These are phyloP conservation scores for Xylaria polymorpha DNA, from an alignment of 2,329 filamentous ascomycete genomes.

Conservation along the genomic window DNA sequence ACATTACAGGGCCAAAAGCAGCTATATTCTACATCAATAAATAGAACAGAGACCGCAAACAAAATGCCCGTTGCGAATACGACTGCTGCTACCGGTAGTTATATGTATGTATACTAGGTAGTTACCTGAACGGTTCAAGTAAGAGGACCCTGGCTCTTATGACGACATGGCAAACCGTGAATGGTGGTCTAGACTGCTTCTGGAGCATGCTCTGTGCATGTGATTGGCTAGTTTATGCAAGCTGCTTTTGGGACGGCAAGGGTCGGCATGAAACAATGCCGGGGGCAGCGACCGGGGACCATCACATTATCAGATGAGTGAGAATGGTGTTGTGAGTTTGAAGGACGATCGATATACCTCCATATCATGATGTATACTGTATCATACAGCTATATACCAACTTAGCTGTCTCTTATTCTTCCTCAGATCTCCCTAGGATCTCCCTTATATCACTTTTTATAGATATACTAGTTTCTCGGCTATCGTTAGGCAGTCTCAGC, in stretches of 20 bases:
- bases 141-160: slow-evolving; percentile 11
- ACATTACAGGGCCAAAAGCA: too few relatives aligned
- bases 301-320: slow-evolving; percentile 2
- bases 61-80: slow-evolving; percentile 17
- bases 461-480: background rate
- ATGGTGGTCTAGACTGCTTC: background rate
- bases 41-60: background rate
- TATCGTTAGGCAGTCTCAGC: background rate
- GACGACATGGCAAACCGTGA: slow-evolving; percentile 19
- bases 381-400: background rate
- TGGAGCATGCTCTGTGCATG: background rate
- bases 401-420: background rate
- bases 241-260: slow-evolving; percentile 1
- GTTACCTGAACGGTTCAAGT: background rate
- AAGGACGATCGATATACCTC: background rate
- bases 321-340: background rate
- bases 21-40: too few relatives aligned
- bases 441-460: background rate
- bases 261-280: background rate
- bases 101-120: background rate
- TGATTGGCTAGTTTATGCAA: slow-evolving; percentile 22
- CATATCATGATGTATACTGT: background rate
- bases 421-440: background rate
- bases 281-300: background rate
- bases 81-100: background rate